These are phyloP conservation scores for Dalechampia spathulata DNA, from an alignment of 441 rosid genomes.

Conservation along the genomic window DNA sequence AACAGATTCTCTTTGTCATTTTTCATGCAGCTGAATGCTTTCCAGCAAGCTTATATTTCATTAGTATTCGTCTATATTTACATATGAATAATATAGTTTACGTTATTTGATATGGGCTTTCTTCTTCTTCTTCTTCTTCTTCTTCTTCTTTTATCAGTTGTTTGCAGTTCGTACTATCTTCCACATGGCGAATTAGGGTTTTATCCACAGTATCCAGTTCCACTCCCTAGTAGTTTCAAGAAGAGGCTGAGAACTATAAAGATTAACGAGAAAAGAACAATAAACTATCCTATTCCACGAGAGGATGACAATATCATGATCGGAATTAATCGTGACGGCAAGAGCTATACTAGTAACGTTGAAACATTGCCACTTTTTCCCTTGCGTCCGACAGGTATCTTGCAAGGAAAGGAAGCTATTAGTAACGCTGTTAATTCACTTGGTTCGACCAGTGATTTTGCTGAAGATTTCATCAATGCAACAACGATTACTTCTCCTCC, in stretches of 20 bases:
- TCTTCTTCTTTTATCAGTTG: slow-evolving; percentile 18
- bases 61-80: not conserved
- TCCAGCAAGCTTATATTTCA: not conserved
- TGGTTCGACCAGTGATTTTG: slow-evolving; percentile 9
- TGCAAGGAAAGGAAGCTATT: slow-evolving; percentile 6
- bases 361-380: slow-evolving; percentile 68
- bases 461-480: slow-evolving; percentile 1
- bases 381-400: slow-evolving; percentile 51
- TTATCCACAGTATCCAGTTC: slow-evolving; percentile 26
- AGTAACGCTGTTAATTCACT: not conserved
- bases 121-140: not conserved
- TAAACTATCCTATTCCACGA: slow-evolving; percentile 11
- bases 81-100: not conserved
- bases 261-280: slow-evolving; percentile 8
- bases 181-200: slow-evolving; percentile 36
- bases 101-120: not conserved
- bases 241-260: slow-evolving; percentile 23
- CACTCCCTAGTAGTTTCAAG: slow-evolving; percentile 25
- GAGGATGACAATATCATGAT: not conserved
- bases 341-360: slow-evolving; percentile 3
- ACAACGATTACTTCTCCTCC: slow-evolving; percentile 6
- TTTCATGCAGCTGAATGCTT: slow-evolving; percentile 4
- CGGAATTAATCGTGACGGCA: slow-evolving; percentile 9
- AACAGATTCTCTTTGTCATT: slow-evolving; percentile 9
- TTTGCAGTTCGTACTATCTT: slow-evolving; percentile 33